phyloP scores from a whole-genome alignment of 805 yeast genomes.

The Candida railenensis region DNA sequence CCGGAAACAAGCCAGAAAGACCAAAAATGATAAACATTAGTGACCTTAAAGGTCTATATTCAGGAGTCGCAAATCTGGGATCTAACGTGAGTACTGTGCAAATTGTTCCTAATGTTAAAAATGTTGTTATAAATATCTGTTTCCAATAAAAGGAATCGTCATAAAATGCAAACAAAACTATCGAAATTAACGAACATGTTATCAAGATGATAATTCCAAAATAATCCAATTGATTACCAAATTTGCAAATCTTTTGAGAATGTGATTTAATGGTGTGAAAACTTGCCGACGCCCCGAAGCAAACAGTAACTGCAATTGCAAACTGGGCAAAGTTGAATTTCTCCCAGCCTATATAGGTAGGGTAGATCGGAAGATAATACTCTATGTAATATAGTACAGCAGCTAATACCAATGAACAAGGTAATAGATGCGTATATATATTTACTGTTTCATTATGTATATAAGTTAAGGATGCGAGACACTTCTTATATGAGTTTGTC shows the following conservation, averaged over 20 bases:
- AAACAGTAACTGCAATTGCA: conserved; percentile 55
- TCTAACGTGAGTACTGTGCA: conserved; percentile 66
- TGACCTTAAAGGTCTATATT: conserved; percentile 77
- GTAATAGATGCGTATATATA: conserved; percentile 64
- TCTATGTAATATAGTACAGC: conserved; percentile 23
- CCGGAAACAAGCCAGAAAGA: conserved; percentile 70
- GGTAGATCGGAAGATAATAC: conserved; percentile 23
- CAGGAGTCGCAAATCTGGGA: conserved; percentile 64
- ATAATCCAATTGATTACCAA: conserved; percentile 73
- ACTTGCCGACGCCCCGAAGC: conserved; percentile 62
- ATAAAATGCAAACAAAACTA: conserved; percentile 40
- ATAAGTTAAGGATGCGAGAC: conserved; percentile 50
- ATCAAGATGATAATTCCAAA: conserved; percentile 71
- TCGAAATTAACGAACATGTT: conserved; percentile 56
- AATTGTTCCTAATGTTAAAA: conserved; percentile 53
- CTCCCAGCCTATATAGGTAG: conserved; percentile 38
- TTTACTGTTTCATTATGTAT: conserved; percentile 73
- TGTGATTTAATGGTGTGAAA: conserved; percentile 72
- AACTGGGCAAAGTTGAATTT: conserved; percentile 52
- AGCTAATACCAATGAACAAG: conserved; percentile 33
- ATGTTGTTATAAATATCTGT: conserved; percentile 42
- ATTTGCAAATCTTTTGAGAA: conserved; percentile 49
- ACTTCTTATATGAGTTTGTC: conserved; percentile 45
- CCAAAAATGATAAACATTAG: conserved; percentile 79
- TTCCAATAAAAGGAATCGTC: conserved; percentile 38